Percentiles rank a stretch among this genome's conserved stretches.
Evolutionary conservation across 306 rosid species (phyloP).

Genomic region (Acacia crassicarpa): DNA sequence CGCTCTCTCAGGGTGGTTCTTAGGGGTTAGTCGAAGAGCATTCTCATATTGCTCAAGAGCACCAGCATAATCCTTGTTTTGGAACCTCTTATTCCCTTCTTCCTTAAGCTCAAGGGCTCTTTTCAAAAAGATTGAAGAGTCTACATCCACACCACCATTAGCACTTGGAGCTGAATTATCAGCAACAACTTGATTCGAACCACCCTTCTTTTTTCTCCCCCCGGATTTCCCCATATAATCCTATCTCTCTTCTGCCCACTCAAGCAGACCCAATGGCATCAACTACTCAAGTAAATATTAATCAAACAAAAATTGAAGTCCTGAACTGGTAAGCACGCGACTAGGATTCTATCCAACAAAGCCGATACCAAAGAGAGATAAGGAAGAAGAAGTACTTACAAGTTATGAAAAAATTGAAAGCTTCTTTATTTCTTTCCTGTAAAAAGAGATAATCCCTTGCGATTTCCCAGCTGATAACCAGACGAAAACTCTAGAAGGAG

Average conservation of each 20-base stretch:
- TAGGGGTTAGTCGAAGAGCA: slow-evolving; percentile 83
- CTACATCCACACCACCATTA: slow-evolving; percentile 73
- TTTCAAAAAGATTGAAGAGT: slow-evolving; percentile 78
- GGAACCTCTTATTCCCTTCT: slow-evolving; percentile 85
- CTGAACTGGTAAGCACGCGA: slow-evolving; percentile 5
- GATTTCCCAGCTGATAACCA: slow-evolving; percentile 13
- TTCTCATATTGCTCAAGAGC: slow-evolving; percentile 90
- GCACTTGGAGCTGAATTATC: slow-evolving; percentile 49
- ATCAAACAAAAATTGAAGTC: not conserved
- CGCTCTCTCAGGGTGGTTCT: slow-evolving; percentile 75
- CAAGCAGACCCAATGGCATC: not conserved
- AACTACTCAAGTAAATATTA: not conserved
- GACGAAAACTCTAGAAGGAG: not conserved
- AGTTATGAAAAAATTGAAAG: slow-evolving; percentile 9
- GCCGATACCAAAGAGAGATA: slow-evolving; percentile 1
- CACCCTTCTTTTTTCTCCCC: slow-evolving; percentile 84
- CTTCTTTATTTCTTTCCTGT: not conserved
- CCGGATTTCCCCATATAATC: slow-evolving; percentile 90
- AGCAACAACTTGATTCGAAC: slow-evolving; percentile 49
- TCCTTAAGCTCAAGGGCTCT: slow-evolving; percentile 94
- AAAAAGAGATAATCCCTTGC: not conserved
- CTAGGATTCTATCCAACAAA: not conserved
- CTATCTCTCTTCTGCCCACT: not conserved
- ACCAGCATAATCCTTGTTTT: slow-evolving; percentile 78
- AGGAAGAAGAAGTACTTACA: slow-evolving; percentile 28